Evolutionary conservation across 2,329 filamentous ascomycete genomes (phyloP), one percentile per base, ranked within the genome.

Genomic region (Colletotrichum graminicola): DNA sequence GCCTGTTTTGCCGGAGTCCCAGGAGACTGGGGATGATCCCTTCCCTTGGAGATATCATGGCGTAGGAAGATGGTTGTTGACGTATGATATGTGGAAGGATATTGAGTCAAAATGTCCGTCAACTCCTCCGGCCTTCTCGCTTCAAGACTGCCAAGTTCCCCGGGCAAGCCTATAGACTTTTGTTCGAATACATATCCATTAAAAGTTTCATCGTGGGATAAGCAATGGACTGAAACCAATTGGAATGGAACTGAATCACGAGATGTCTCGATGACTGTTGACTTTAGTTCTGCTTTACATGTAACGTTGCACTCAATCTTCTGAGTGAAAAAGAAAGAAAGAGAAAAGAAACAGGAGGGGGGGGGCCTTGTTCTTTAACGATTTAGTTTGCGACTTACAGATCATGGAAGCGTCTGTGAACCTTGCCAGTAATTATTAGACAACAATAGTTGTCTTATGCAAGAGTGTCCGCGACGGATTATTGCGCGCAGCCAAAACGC

Each of bases 31-130:
- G 6, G 79, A 81, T 0, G 82, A 83, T 59, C 82, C 82, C 0
- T 80, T 83, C 45, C 82, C 82, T 0, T 83, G 82, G 82, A 78
- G 82, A 29, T 81, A 79, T 18, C 73, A 82, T 47, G 82, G 82
- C 2, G 81, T 83, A 21, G 82, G 76, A 0, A 75, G 81, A 8
- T 83, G 82, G 82, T 56, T 83, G 21, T 67, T 83, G 66, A 82
- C 80, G 0, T 83, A 83, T 55, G 79, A 83, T 34, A 79, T 83
- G 75, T 78, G 77, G 76, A 76, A 77, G 62, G 81, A 83, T 34
- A 78, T 83, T 3, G 80, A 82, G 32, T 69, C 73, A 14, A 80
- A 76, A 61, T 83, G 80, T 78, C 62, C 73, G 21, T 39, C 67
- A 1, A 26, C 21, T 11, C 14, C 41, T 3, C n/a, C 14, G 5